Base-by-base conservation (phyloP, 2,329 filamentous ascomycete genomes). In the Emmonsiellopsis sp. region DNA sequence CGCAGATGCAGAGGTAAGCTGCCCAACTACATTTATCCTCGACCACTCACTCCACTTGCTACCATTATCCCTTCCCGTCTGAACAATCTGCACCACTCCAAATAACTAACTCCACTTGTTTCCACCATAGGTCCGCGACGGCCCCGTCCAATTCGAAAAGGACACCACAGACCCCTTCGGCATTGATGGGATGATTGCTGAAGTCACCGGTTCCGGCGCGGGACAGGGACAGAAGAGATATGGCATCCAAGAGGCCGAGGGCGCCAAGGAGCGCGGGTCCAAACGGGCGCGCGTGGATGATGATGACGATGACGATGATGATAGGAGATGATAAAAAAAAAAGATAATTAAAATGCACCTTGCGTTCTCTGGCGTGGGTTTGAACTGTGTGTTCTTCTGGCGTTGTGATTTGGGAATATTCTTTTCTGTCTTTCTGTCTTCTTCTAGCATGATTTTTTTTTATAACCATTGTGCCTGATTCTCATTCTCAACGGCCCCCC, bases 81-180 rank as follows among this genome's bases (percentile, higher is more conserved):
- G 7, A 49, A 32, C 16, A 38, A 15, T 15, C 8, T 15, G 15
- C 46, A 44, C 16, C 7, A 42, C 40, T 45, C 41, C 26, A 30
- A n/a, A 44, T 40, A 10, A 26, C 16, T 38, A 32, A 53, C 37
- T 44, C 34, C 30, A 42, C 46, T 43, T 16, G 13, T 54, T 51
- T 10, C 50, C 30, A 30, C 20, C 26, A 51, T 61, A 87, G 82
- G 83, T 82, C 57, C 82, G 91, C 53, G 88, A 94, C 63, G 93
- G 93, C 5, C 93, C 93, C 0, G 93, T 98, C 31, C 88, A 95
- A 69, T 98, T 98, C 63, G 92, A 97, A 71, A 95, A 92, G 71
- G 92, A 96, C 51, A 80, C 69, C 41, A 77, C 80, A 15, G 92
- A 97, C 71, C 90, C 90, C 1, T 97, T 97, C 70, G 91, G 94